Evolutionary conservation across 1,284 basidiomycete genomes (phyloP).

Genomic region (Veloporphyrellus conicus): DNA sequence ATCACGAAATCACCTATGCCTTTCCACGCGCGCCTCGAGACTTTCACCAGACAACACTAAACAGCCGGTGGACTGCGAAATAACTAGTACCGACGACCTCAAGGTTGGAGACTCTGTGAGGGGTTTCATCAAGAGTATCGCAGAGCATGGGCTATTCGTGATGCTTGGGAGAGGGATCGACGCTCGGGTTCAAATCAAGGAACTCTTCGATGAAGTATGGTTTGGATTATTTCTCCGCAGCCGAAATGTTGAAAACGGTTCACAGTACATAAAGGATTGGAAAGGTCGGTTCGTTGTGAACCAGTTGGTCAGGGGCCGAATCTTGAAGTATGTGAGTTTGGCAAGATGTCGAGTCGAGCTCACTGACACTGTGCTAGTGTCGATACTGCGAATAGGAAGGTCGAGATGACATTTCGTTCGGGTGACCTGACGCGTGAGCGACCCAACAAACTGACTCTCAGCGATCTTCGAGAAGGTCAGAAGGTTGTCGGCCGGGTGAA

Average conservation of each 20-base stretch:
- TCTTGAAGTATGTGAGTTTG: slow-evolving; percentile 57
- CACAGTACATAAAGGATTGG: slow-evolving; percentile 93
- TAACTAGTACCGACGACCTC: slow-evolving; percentile 62
- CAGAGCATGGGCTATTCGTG: slow-evolving; percentile 89
- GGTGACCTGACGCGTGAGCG: slow-evolving; percentile 46
- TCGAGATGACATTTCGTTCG: slow-evolving; percentile 85
- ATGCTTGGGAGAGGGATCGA: slow-evolving; percentile 78
- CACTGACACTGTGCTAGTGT: slow-evolving; percentile 45
- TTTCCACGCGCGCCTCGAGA: slow-evolving; percentile 77
- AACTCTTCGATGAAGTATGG: slow-evolving; percentile 82
- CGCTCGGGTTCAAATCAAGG: slow-evolving; percentile 90
- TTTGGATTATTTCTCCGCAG: slow-evolving; percentile 1
- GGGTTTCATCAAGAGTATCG: slow-evolving; percentile 87
- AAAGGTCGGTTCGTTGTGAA: slow-evolving; percentile 75
- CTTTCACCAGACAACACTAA: slow-evolving; percentile 49
- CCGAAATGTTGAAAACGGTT: slow-evolving; percentile 12
- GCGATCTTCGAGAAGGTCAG: slow-evolving; percentile 69
- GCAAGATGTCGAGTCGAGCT: slow-evolving; percentile 4
- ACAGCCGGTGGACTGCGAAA: slow-evolving; percentile 65
- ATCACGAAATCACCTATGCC: slow-evolving; percentile 53
- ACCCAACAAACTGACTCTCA: slow-evolving; percentile 43
- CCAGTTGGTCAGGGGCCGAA: slow-evolving; percentile 83
- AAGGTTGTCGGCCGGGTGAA: slow-evolving; percentile 74
- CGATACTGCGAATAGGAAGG: slow-evolving; percentile 64
- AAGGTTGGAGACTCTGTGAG: slow-evolving; percentile 71